phyloP scores from a whole-genome alignment of 768 basidiomycete genomes.

The Amanita pallidorosea region DNA sequence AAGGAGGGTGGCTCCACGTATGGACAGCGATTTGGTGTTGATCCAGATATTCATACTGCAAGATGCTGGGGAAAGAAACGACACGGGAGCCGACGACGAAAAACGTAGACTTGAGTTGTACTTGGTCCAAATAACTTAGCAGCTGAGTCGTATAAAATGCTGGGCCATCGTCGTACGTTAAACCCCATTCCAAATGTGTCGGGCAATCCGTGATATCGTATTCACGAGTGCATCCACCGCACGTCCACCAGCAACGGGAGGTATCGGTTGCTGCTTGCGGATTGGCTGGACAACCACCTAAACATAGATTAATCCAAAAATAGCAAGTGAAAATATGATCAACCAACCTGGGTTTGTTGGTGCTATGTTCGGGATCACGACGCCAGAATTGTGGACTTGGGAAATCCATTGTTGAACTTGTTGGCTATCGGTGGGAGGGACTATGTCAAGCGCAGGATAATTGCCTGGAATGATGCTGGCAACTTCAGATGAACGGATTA shows the following conservation, averaged over 20 bases:
- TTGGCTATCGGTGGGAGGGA: constrained; percentile 49
- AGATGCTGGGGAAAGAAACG: constrained; percentile 55
- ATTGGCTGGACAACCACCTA: constrained; percentile 55
- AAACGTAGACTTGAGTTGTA: constrained; percentile 71
- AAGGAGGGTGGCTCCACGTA: constrained; percentile 59
- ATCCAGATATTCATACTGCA: constrained; percentile 67
- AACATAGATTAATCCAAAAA: neutral
- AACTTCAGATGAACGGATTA: constrained; percentile 17
- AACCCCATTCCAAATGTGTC: constrained; percentile 42
- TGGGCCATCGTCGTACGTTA: constrained; percentile 73
- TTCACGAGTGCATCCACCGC: constrained; percentile 55
- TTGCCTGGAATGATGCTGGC: constrained; percentile 33
- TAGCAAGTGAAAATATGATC: neutral
- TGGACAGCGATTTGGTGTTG: constrained; percentile 71
- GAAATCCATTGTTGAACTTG: constrained; percentile 64
- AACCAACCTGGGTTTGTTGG: constrained; percentile 29
- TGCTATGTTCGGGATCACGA: constrained; percentile 45
- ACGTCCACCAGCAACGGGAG: constrained; percentile 73
- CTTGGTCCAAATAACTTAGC: constrained; percentile 53
- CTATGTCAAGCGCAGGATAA: constrained; percentile 58
- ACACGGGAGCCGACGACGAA: constrained; percentile 80
- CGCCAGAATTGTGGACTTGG: constrained; percentile 44
- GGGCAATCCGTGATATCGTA: constrained; percentile 74
- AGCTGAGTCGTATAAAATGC: constrained; percentile 67
- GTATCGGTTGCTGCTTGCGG: constrained; percentile 40